A percentile compares a stretch with the other conserved stretches of the same genome.
Conservation (phyloP, 371 early-diverging fungal species). For the Mucor indicus region DNA sequence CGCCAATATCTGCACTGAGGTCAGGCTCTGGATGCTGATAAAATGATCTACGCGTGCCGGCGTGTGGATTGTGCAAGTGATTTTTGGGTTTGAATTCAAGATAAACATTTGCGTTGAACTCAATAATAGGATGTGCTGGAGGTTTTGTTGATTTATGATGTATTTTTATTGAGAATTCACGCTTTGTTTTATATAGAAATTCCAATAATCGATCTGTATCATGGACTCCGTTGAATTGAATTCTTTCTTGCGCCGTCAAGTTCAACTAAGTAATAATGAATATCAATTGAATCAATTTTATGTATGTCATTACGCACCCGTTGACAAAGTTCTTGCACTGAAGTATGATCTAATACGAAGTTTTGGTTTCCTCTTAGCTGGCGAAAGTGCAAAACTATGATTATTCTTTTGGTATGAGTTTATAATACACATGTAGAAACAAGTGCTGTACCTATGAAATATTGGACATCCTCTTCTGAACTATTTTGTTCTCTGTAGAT, state of each 20-base stretch:
- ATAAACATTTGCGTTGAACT: slow-evolving; percentile 42
- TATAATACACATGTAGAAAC: no score
- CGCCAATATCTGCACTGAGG: slow-evolving; percentile 49
- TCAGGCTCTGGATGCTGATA: slow-evolving; percentile 51
- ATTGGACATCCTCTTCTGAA: no score
- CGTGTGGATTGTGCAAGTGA: slow-evolving; percentile 21
- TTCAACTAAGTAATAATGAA: slow-evolving; percentile 24
- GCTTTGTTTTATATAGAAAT: slow-evolving; percentile 50
- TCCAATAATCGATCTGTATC: slow-evolving; percentile 53
- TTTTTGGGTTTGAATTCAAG: slow-evolving; percentile 45
- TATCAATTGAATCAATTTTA: background rate
- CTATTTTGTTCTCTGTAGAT: no score
- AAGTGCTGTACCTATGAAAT: no score
- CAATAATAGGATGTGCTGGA: slow-evolving; percentile 19
- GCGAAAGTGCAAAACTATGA: slow-evolving; percentile 47
- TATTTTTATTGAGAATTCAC: slow-evolving; percentile 57
- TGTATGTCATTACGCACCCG: slow-evolving; percentile 27
- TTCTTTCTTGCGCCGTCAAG: slow-evolving; percentile 42
- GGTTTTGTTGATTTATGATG: slow-evolving; percentile 27
- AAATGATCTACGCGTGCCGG: slow-evolving; percentile 36
- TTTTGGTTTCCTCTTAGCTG: slow-evolving; percentile 44
- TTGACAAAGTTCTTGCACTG: slow-evolving; percentile 28
- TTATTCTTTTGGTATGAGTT: no score
- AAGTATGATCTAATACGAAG: slow-evolving; percentile 37
- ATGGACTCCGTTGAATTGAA: slow-evolving; percentile 50